Conservation (phyloP, 495 filamentous ascomycete genomes). For the Pyrenula massariospora region DNA sequence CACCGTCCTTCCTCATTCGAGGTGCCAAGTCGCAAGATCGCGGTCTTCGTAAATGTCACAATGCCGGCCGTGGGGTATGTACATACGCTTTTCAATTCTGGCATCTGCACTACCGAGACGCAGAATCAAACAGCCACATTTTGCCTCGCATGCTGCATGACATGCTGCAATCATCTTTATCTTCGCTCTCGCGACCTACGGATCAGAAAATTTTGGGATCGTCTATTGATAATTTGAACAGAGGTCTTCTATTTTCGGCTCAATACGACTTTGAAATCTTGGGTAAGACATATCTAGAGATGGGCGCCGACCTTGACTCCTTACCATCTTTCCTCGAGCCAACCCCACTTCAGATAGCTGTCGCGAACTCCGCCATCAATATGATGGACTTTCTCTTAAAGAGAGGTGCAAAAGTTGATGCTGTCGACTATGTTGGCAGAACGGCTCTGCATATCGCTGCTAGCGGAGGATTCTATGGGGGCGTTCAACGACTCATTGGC, state of each 20-base stretch:
- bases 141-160: not conserved
- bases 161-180: not conserved
- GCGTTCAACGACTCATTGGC: not conserved
- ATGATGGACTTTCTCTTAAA: constrained; percentile 2
- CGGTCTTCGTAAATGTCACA: not conserved
- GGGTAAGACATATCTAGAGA: not conserved
- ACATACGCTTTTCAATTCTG: not conserved
- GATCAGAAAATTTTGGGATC: not conserved
- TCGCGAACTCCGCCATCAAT: not conserved
- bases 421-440: not conserved
- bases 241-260: not conserved
- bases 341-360: not conserved
- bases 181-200: not conserved
- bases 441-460: not conserved
- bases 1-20: not conserved
- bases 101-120: not conserved
- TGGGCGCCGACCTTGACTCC: constrained; percentile 2
- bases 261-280: not conserved
- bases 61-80: not conserved
- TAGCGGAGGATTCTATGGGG: not conserved
- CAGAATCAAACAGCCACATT: not conserved
- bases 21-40: not conserved
- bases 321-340: not conserved
- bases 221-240: not conserved
- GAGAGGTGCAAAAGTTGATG: not conserved